Evolutionary conservation across 331 rosid genomes (phyloP).

Genomic region (Arachis monticola): DNA sequence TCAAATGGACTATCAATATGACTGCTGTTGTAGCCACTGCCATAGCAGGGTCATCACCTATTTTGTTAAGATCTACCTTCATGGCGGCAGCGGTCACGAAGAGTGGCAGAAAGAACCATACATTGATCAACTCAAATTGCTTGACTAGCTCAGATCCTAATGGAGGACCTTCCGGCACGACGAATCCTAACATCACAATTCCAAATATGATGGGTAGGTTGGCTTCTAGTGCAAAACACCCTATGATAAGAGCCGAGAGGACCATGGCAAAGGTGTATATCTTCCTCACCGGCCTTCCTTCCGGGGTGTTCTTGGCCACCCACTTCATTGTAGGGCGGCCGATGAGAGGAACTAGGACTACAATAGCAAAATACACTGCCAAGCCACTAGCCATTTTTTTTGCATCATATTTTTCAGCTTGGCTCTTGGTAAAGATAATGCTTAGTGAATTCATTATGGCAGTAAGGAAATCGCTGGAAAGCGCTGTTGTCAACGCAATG

Average conservation of each 20-base stretch:
- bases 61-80: constrained; percentile 39
- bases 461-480: constrained; percentile 4
- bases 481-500: constrained; percentile 29
- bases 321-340: constrained; percentile 48
- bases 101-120: constrained; percentile 43
- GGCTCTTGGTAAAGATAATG: not conserved
- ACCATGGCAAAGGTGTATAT: constrained; percentile 21
- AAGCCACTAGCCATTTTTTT: not conserved
- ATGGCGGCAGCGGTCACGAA: constrained; percentile 42
- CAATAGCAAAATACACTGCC: not conserved
- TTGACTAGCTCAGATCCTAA: constrained; percentile 53
- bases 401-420: not conserved
- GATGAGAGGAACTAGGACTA: not conserved
- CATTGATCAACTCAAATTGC: constrained; percentile 41
- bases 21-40: not conserved
- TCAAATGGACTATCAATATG: not conserved
- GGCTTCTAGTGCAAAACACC: not conserved
- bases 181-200: constrained; percentile 47
- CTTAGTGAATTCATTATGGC: not conserved
- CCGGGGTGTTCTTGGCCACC: constrained; percentile 53
- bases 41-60: accelerated
- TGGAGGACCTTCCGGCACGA: constrained; percentile 64
- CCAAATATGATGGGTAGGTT: constrained; percentile 40
- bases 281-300: constrained; percentile 50
- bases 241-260: constrained; percentile 24